phyloP scores from a whole-genome alignment of 352 stramenopile genomes.

The Phytophthora ramorum region DNA sequence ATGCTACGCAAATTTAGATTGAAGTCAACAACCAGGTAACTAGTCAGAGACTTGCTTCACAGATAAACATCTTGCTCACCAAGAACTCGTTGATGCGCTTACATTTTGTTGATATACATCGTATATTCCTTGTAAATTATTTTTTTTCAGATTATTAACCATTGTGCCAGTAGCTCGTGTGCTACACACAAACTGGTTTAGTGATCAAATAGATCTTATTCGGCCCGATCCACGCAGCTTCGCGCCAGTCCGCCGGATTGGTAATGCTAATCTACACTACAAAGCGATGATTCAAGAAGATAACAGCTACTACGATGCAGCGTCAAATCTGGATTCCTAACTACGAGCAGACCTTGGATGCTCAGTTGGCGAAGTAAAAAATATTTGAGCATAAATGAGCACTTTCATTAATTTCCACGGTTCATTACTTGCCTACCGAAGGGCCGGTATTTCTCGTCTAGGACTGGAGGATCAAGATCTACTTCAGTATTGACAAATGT shows the following conservation, averaged over 20 bases:
- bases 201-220: background rate
- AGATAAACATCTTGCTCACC: background rate
- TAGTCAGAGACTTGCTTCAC: background rate
- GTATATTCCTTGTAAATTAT: background rate
- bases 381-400: too few relatives aligned
- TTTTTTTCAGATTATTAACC: background rate
- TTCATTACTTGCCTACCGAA: background rate
- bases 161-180: background rate
- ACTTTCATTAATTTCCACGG: too few relatives aligned
- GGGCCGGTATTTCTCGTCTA: background rate
- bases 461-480: background rate
- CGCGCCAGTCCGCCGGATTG: too few relatives aligned
- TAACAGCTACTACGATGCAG: too few relatives aligned
- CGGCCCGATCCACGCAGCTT: too few relatives aligned
- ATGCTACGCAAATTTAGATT: conserved; percentile 6
- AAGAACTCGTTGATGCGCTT: too few relatives aligned
- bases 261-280: too few relatives aligned
- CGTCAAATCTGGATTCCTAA: too few relatives aligned
- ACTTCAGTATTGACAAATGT: background rate
- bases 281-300: too few relatives aligned
- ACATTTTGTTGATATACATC: background rate
- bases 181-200: background rate
- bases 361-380: too few relatives aligned
- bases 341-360: too few relatives aligned
- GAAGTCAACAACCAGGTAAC: background rate